phyloP scores from a whole-genome alignment of 768 basidiomycete genomes.

The Hirschioporus abietinus region DNA sequence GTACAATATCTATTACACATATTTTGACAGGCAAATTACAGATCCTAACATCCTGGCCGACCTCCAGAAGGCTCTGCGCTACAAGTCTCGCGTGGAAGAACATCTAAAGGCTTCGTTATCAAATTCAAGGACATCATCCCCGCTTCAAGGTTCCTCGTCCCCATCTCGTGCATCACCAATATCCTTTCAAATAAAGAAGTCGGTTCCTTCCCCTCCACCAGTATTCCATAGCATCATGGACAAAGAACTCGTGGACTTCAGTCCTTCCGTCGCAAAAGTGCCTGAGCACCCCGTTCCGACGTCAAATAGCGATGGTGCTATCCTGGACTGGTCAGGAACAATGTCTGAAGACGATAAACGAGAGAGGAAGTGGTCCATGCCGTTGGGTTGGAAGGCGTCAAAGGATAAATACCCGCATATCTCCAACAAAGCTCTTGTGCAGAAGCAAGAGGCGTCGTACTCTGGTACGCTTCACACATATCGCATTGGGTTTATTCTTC shows the following conservation, averaged over 20 bases:
- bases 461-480: slow-evolving; percentile 36
- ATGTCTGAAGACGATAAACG: slow-evolving; percentile 46
- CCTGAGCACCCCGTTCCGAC: slow-evolving; percentile 61
- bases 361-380: slow-evolving; percentile 60
- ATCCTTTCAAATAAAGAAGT: slow-evolving; percentile 25
- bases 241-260: slow-evolving; percentile 45
- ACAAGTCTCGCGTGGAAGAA: slow-evolving; percentile 73
- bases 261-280: slow-evolving; percentile 49
- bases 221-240: slow-evolving; percentile 32
- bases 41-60: slow-evolving; percentile 80
- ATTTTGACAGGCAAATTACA: slow-evolving; percentile 21
- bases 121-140: slow-evolving; percentile 5
- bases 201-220: slow-evolving; percentile 27
- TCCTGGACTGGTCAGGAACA: slow-evolving; percentile 70
- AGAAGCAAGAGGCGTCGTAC: slow-evolving; percentile 57
- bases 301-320: slow-evolving; percentile 62
- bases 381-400: slow-evolving; percentile 54
- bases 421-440: slow-evolving; percentile 38
- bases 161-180: slow-evolving; percentile 24
- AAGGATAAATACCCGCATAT: slow-evolving; percentile 39
- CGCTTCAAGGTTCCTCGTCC: slow-evolving; percentile 16
- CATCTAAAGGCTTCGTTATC: slow-evolving; percentile 35
- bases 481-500: background rate
- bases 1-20: background rate
- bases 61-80: slow-evolving; percentile 66